These are phyloP conservation scores for Lipomyces kockii DNA, from an alignment of 805 yeast species.

Conservation along the genomic window DNA sequence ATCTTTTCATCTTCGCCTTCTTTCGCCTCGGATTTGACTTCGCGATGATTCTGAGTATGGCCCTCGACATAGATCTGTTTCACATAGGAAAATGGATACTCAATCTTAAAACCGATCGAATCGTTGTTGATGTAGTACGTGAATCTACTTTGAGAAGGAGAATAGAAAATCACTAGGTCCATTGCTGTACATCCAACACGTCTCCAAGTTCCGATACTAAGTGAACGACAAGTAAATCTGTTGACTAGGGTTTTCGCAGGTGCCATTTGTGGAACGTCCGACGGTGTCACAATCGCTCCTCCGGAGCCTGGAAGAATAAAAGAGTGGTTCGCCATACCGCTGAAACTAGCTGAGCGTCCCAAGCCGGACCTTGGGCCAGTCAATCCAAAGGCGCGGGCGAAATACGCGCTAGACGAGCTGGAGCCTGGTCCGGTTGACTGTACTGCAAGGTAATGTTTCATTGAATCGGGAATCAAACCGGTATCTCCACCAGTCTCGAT, in stretches of 20 bases:
- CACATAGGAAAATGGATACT: conserved; percentile 28
- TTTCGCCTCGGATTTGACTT: background rate
- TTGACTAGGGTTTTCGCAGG: conserved; percentile 14
- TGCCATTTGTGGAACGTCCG: background rate
- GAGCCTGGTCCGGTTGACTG: conserved; percentile 30
- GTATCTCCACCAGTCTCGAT: conserved; percentile 35
- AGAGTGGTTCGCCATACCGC: conserved; percentile 20
- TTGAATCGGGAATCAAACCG: conserved; percentile 34
- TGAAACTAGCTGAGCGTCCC: conserved; percentile 29
- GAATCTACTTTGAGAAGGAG: conserved; percentile 22
- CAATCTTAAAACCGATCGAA: conserved; percentile 33
- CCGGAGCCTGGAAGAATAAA: conserved; percentile 17
- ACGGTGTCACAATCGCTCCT: conserved; percentile 19
- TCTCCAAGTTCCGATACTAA: conserved; percentile 36
- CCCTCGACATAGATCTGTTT: conserved; percentile 28
- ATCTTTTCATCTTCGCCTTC: background rate
- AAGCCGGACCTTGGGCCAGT: conserved; percentile 14
- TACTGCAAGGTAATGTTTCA: conserved; percentile 32
- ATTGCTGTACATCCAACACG: conserved; percentile 27
- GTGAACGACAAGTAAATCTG: conserved; percentile 24
- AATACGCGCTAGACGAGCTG: conserved; percentile 22
- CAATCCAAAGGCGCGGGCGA: conserved; percentile 32
- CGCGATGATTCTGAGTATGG: conserved; percentile 4
- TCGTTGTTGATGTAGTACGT: conserved; percentile 35
- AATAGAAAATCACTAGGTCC: conserved; percentile 32